phyloP scores from a whole-genome alignment of 768 basidiomycete species.

The Pleurotus salmoneostramineus region DNA sequence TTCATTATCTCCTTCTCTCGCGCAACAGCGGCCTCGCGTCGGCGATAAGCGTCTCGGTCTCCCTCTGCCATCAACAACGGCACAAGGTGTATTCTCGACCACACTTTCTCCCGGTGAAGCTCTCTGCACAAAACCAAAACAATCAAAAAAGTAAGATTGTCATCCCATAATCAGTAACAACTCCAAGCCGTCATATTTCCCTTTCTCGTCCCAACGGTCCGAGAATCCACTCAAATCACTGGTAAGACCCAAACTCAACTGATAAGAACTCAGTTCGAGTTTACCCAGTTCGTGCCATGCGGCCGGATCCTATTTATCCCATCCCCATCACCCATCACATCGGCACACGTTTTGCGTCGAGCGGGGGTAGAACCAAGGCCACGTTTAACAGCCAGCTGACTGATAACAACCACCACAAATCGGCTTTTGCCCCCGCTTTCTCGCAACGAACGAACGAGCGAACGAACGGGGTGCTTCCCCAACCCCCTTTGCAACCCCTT shows the following conservation, averaged over 20 bases:
- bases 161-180: slow-evolving; percentile 41
- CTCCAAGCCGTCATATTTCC: no score
- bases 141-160: no score
- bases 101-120: slow-evolving; percentile 86
- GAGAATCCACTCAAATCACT: slow-evolving; percentile 24
- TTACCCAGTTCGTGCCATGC: slow-evolving; percentile 25
- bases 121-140: slow-evolving; percentile 75
- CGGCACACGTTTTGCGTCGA: slow-evolving; percentile 65
- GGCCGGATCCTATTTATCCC: slow-evolving; percentile 73
- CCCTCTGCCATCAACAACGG: slow-evolving; percentile 91
- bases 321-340: slow-evolving; percentile 12
- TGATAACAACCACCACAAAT: slow-evolving; percentile 5
- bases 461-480: no score
- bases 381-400: slow-evolving; percentile 73
- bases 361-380: slow-evolving; percentile 52
- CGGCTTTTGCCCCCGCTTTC: not conserved
- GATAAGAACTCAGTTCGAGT: no score
- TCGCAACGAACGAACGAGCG: no score
- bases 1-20: slow-evolving; percentile 93
- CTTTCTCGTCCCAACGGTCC: slow-evolving; percentile 37
- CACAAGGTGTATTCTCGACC: slow-evolving; percentile 93
- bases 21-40: slow-evolving; percentile 69
- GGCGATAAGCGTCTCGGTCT: slow-evolving; percentile 85
- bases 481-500: slow-evolving; percentile 9
- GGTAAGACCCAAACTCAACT: no score